Evolutionary conservation across 2,329 filamentous ascomycete species (phyloP), one percentile per base, ranked within the genome.

Genomic region (Alternaria tenuissima): DNA sequence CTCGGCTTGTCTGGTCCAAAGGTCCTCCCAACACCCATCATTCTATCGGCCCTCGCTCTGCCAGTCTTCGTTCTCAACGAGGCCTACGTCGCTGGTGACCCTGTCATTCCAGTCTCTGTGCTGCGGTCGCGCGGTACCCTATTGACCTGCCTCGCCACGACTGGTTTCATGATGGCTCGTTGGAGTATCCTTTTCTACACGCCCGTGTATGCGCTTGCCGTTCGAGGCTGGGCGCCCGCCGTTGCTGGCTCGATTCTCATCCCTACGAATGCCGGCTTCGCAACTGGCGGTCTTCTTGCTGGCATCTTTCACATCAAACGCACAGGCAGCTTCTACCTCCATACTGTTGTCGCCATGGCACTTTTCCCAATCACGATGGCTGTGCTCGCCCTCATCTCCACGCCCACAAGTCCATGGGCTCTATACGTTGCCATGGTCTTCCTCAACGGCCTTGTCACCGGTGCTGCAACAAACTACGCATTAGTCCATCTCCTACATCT

Each of bases 101-200:
- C 93, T 4, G 88, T 96, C 72, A 89, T 96, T 52, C 92, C 92
- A 1, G 80, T 94, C 49, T 78, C 84, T 1, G 84, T 95, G 2
- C 84, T 96, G 28, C 85, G 83, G 52, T 92, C 89, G 11, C 86
- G 89, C 28, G 89, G 89, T 30, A 87, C 91, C 1, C 81, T 94
- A 4, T 79, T 94, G 22, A 90, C 90, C 1, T 94, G 92, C 72
- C 71, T 94, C 22, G 86, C 89, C 1, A 91, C 93, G 51, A 84
- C 94, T 0, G 88, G 90, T 20, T 86, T 93, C 75, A 94, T 96
- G 91, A 88, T 91, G 73, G 85, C 90, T 2, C 89, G 93, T 58
- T 96, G 92, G 92, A 85, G 85, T 7, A 84, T 96, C 2, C 82
- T 96, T 7, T 95, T 93, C 81, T 96, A 93, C 78, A 86, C 89